phyloP scores from a whole-genome alignment of 2,329 filamentous ascomycete species.

The Phyllosticta paracitricarpa region DNA sequence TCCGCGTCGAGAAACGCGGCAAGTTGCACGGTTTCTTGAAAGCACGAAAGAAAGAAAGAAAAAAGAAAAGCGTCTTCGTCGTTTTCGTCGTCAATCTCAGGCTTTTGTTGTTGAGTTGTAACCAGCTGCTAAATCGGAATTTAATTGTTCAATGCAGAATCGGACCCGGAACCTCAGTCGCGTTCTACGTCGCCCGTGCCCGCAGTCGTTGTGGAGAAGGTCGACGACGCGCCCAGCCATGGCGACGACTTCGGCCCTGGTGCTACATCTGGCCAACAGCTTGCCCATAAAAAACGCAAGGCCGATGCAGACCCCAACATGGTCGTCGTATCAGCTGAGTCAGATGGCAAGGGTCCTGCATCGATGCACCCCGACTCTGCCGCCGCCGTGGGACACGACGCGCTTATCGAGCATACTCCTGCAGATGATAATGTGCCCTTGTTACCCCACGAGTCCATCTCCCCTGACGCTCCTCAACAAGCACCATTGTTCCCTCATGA shows the following conservation, averaged over 20 bases:
- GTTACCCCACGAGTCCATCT: slow-evolving; percentile 23
- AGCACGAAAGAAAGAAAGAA: neutral
- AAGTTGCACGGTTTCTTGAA: neutral
- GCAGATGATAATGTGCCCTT: slow-evolving; percentile 22
- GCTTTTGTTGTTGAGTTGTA: neutral
- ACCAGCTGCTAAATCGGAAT: neutral
- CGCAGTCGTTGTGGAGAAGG: slow-evolving; percentile 25
- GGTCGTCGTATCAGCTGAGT: slow-evolving; percentile 18
- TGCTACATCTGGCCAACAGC: slow-evolving; percentile 24
- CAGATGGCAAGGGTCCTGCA: neutral
- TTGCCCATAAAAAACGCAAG: slow-evolving; percentile 22
- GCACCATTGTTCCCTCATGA: slow-evolving; percentile 18
- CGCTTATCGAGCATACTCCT: slow-evolving; percentile 1
- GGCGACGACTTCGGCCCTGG: slow-evolving; percentile 27
- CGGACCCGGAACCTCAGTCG: neutral
- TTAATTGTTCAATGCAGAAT: neutral
- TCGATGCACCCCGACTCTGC: neutral
- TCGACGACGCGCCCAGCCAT: slow-evolving; percentile 22
- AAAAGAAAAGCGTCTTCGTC: neutral
- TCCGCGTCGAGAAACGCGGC: neutral
- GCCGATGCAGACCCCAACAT: slow-evolving; percentile 27
- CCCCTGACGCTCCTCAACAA: slow-evolving; percentile 10
- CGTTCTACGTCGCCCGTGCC: slow-evolving; percentile 14
- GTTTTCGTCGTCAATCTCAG: neutral
- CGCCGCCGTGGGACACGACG: neutral